Percentiles rank a stretch among this genome's conserved stretches.
Conservation (phyloP, 176 grass and related monocot genomes). For the Carex myosuroides region DNA sequence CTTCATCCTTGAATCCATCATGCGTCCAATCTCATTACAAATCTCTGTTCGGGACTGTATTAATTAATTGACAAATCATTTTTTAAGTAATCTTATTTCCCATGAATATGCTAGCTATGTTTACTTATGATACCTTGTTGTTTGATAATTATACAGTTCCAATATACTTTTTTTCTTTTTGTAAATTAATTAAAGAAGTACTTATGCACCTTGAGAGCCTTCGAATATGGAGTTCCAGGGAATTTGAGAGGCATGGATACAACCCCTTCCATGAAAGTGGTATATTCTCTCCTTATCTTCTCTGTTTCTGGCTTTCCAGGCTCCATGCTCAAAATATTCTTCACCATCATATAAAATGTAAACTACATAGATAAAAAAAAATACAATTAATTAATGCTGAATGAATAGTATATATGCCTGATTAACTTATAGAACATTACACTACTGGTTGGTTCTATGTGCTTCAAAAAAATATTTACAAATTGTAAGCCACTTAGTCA, state of each 20-base stretch:
- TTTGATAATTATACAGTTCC: neutral
- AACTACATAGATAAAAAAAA: slow-evolving; percentile 8
- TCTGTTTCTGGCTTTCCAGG: slow-evolving; percentile 14
- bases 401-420: neutral
- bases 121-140: neutral
- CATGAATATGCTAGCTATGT: neutral
- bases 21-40: slow-evolving; percentile 12
- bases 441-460: neutral
- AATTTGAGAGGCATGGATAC: slow-evolving; percentile 27
- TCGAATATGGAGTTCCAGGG: slow-evolving; percentile 32
- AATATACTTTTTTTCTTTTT: neutral
- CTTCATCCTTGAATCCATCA: slow-evolving; percentile 24
- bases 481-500: neutral
- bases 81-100: neutral
- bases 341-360: slow-evolving; percentile 37
- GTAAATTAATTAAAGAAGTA: neutral
- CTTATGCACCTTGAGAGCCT: slow-evolving; percentile 26
- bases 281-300: slow-evolving; percentile 31
- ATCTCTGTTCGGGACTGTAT: slow-evolving; percentile 25
- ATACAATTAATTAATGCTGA: neutral
- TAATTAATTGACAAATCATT: neutral
- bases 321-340: slow-evolving; percentile 33
- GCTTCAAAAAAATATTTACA: neutral
- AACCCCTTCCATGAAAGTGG: slow-evolving; percentile 36
- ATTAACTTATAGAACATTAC: neutral